Base-by-base conservation (phyloP, 2,329 filamentous ascomycete species). In the Sporothrix sp. region DNA sequence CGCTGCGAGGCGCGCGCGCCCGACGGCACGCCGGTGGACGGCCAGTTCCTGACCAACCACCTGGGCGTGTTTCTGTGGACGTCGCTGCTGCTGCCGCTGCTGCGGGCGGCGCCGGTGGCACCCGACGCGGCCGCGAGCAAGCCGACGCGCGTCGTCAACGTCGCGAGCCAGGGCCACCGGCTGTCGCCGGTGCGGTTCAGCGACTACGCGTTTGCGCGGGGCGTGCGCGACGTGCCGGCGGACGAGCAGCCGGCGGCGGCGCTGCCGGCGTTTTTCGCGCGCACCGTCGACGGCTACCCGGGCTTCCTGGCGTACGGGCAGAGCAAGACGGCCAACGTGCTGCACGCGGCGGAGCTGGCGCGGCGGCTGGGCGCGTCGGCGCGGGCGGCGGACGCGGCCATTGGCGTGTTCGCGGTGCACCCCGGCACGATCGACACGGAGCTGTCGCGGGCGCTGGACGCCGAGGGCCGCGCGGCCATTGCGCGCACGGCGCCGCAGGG, bases 31-130 rank as follows among this genome's bases (percentile, higher is more conserved):
- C 58, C 48, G 5, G 53, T 62, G 20, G 62, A 62, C 18, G 47
- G 50, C 3, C 57, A 58, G 48, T 50, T 58, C 21, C 49, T 51
- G 16, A 52, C 51, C 7, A 76, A 76, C 58, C 68, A 76, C 53
- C 54, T 76, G 11, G 69, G 71, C 0, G 70, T 75, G 28, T 74
- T 74, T 56, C 58, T 72, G 10, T 61, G 75, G 23, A 70, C 71
- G 1, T 67, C 69, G 33, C 62, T 74, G 16, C 64, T 76, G n/a
- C 58, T 71, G 38, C 66, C 70, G 0, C 66, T 66, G 27, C 53
- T 76, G 2, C 54, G 66, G 7, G 32, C 33, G 6, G 32, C 25
- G 1, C 1, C 33, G 1, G 3, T 21, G 6, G 25, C 10, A 5
- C 10, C 25, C 10, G 25, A 28, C 6, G 25, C 5, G 6, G 10